These are phyloP conservation scores for Streptanthus diversifolius DNA, from an alignment of 345 rosid genomes.

Conservation along the genomic window DNA sequence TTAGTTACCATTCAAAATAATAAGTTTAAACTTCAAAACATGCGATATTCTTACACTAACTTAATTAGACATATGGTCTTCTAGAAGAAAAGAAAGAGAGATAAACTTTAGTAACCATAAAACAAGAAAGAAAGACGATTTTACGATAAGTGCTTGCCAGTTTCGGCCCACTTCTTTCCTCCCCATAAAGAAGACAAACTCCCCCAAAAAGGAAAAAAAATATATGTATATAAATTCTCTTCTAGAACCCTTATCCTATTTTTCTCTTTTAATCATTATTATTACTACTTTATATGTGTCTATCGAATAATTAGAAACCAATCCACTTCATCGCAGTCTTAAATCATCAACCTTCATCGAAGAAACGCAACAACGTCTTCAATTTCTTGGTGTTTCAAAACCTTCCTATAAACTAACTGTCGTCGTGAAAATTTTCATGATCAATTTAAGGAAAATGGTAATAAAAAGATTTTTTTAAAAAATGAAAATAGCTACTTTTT, in stretches of 20 bases:
- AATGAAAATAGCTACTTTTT: too few relatives aligned
- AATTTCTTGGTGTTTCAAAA: conserved; percentile 6
- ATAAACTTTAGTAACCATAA: conserved; percentile 13
- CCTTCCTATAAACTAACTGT: neutral
- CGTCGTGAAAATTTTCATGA: neutral
- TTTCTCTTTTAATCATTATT: neutral
- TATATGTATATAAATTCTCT: conserved; percentile 15
- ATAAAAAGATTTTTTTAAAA: too few relatives aligned
- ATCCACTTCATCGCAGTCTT: conserved; percentile 5
- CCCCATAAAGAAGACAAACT: conserved; percentile 9
- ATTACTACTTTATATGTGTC: neutral
- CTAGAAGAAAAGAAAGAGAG: conserved; percentile 18
- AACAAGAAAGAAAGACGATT: neutral
- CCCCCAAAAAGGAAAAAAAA: neutral
- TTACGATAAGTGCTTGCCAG: conserved; percentile 28
- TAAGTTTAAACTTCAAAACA: neutral
- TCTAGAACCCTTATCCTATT: conserved; percentile 32
- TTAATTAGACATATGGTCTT: neutral
- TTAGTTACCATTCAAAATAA: neutral
- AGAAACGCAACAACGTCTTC: neutral
- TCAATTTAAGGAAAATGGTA: neutral
- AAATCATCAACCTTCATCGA: conserved; percentile 14
- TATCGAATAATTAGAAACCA: conserved; percentile 12
- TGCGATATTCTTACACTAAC: neutral
- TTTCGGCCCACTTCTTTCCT: conserved; percentile 25